These are phyloP conservation scores for Mycosphaerella sp. DNA, from an alignment of 2,329 filamentous ascomycete genomes.

Conservation along the genomic window DNA sequence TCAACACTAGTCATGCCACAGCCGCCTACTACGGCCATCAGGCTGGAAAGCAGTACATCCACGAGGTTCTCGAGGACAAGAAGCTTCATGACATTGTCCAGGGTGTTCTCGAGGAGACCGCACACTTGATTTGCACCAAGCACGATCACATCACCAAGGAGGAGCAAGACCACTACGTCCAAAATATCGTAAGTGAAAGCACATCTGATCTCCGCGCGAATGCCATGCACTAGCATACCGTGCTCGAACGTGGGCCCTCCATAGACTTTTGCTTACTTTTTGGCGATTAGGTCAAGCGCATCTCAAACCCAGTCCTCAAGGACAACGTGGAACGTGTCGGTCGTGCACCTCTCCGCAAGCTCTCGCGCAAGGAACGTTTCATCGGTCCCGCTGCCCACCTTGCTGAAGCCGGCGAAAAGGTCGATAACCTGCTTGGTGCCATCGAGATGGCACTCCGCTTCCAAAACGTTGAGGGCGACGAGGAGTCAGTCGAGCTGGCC, in stretches of 20 bases:
- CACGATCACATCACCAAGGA: slow-evolving; percentile 62
- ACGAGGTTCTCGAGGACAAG: slow-evolving; percentile 77
- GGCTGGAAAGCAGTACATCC: slow-evolving; percentile 77
- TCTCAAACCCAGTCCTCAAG: slow-evolving; percentile 87
- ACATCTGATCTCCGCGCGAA: background rate
- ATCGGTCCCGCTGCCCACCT: slow-evolving; percentile 86
- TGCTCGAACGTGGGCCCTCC: background rate
- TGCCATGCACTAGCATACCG: background rate
- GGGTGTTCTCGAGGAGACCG: slow-evolving; percentile 77
- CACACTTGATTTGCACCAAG: slow-evolving; percentile 77
- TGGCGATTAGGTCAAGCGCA: slow-evolving; percentile 46
- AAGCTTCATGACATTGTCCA: slow-evolving; percentile 75
- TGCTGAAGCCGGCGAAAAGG: slow-evolving; percentile 69
- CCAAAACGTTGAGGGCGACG: slow-evolving; percentile 87
- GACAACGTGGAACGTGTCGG: slow-evolving; percentile 93
- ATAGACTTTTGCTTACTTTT: background rate
- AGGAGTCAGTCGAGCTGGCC: slow-evolving; percentile 79
- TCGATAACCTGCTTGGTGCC: slow-evolving; percentile 68
- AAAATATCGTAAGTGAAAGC: slow-evolving; percentile 68
- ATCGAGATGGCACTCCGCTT: slow-evolving; percentile 92
- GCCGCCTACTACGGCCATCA: slow-evolving; percentile 93
- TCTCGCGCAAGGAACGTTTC: slow-evolving; percentile 92
- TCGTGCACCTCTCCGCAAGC: slow-evolving; percentile 87
- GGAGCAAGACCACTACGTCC: slow-evolving; percentile 79
- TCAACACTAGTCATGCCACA: slow-evolving; percentile 96